A percentile compares a stretch with the other conserved stretches of the same genome.
These are phyloP conservation scores for Boletus coccyginus DNA, from an alignment of 768 basidiomycete species.

Conservation along the genomic window DNA sequence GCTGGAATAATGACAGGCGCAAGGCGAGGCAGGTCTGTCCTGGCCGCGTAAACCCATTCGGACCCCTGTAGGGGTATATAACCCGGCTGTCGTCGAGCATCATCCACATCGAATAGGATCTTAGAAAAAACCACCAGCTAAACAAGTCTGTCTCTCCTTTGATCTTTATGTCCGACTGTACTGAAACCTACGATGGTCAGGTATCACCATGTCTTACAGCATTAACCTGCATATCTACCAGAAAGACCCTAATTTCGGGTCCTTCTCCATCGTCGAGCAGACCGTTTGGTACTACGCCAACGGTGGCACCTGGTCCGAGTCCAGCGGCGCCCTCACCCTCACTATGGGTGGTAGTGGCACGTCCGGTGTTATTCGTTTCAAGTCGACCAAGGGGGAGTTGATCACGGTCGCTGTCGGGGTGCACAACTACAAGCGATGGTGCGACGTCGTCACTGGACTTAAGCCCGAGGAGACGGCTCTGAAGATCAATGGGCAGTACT, in stretches of 20 bases:
- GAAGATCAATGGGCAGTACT: conserved; percentile 29
- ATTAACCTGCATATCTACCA: conserved; percentile 1
- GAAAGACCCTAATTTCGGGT: background rate
- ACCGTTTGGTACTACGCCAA: conserved; percentile 6
- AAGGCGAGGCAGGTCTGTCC: background rate
- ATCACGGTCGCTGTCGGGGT: conserved; percentile 38
- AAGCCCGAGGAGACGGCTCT: conserved; percentile 16
- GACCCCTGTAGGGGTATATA: background rate
- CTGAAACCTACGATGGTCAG: background rate
- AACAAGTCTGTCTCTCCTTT: conserved; percentile 2
- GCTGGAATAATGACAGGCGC: background rate
- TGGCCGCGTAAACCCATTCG: background rate
- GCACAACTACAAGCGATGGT: conserved; percentile 40
- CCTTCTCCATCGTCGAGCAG: conserved; percentile 1
- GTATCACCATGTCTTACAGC: conserved; percentile 8
- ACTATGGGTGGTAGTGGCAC: conserved; percentile 39
- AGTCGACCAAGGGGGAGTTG: conserved; percentile 25
- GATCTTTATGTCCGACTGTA: background rate
- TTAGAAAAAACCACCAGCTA: background rate
- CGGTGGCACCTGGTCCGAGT: conserved; percentile 30
- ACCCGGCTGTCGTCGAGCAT: background rate
- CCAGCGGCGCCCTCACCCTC: conserved; percentile 23
- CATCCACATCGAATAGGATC: background rate
- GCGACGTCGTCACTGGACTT: conserved; percentile 37
- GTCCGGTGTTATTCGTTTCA: conserved; percentile 37